Conservation (phyloP, 768 basidiomycete species). For the Phaeolepiota aurea region DNA sequence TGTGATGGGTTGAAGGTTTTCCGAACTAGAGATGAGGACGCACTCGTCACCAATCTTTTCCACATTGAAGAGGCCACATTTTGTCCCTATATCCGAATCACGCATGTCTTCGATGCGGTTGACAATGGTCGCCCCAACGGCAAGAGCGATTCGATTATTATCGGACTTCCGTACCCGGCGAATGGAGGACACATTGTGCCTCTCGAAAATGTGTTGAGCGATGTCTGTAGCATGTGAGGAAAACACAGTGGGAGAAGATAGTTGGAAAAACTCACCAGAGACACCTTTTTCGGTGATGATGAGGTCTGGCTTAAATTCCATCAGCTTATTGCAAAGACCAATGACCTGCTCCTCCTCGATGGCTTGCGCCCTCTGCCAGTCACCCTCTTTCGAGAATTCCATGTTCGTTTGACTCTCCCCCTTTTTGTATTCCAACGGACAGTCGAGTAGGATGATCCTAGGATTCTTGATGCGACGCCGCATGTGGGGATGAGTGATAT, state of each 20-base stretch:
- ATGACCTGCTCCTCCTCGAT: constrained; percentile 98
- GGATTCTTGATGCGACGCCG: constrained; percentile 84
- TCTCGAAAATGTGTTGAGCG: constrained; percentile 85
- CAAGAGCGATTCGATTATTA: constrained; percentile 96
- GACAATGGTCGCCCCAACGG: constrained; percentile 92
- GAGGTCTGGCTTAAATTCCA: constrained; percentile 93
- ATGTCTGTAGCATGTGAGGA: constrained; percentile 46
- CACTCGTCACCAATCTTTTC: constrained; percentile 97
- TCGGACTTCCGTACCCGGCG: constrained; percentile 98
- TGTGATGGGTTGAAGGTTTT: neutral
- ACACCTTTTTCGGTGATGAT: constrained; percentile 97
- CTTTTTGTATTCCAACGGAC: constrained; percentile 98
- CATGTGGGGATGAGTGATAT: constrained; percentile 98
- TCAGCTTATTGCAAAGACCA: constrained; percentile 68
- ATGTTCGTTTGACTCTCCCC: constrained; percentile 98
- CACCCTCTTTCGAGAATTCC: constrained; percentile 89
- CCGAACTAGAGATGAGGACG: constrained; percentile 10
- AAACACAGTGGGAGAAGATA: neutral
- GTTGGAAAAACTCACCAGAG: constrained; percentile 54
- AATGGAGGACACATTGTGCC: constrained; percentile 84
- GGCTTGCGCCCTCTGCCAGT: constrained; percentile 88
- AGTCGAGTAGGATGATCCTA: constrained; percentile 83
- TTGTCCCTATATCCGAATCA: constrained; percentile 84
- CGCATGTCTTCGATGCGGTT: constrained; percentile 93
- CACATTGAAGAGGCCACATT: constrained; percentile 93